These are phyloP conservation scores for Fusarium mexicanum DNA, from an alignment of 2,329 filamentous ascomycete species.

Conservation along the genomic window DNA sequence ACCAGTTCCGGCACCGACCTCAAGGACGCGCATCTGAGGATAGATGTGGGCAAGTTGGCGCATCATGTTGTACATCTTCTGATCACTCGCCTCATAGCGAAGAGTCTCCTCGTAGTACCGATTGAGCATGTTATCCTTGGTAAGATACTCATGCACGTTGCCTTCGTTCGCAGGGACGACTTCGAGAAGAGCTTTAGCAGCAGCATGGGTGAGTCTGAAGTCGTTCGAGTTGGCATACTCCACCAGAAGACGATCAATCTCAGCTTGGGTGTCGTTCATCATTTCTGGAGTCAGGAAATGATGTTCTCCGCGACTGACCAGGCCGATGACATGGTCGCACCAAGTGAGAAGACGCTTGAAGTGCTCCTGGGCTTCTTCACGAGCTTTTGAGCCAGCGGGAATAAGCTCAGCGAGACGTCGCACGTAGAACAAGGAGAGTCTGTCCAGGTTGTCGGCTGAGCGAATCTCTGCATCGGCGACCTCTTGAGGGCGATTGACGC, in stretches of 20 bases:
- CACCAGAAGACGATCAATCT: neutral
- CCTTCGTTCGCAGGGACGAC: conserved; percentile 1
- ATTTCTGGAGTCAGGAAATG: neutral
- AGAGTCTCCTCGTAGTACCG: conserved; percentile 43
- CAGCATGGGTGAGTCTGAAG: neutral
- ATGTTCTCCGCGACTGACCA: neutral
- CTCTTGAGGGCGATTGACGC: neutral
- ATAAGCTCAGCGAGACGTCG: neutral
- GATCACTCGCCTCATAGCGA: neutral
- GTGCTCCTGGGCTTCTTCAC: neutral
- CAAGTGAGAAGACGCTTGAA: conserved; percentile 1
- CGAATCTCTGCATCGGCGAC: conserved; percentile 3
- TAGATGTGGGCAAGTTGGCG: neutral
- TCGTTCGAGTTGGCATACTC: conserved; percentile 5
- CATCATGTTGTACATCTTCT: neutral
- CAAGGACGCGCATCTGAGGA: neutral
- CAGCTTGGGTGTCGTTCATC: conserved; percentile 1
- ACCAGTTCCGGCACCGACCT: conserved; percentile 11
- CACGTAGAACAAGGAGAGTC: neutral
- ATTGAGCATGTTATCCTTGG: conserved; percentile 43
- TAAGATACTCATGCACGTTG: neutral
- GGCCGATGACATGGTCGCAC: neutral
- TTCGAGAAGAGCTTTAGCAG: neutral
- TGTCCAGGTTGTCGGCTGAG: conserved; percentile 1
- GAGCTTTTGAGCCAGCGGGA: neutral